These are phyloP conservation scores for Nicotiana benthamiana DNA, from an alignment of 257 asterid species.

Conservation along the genomic window DNA sequence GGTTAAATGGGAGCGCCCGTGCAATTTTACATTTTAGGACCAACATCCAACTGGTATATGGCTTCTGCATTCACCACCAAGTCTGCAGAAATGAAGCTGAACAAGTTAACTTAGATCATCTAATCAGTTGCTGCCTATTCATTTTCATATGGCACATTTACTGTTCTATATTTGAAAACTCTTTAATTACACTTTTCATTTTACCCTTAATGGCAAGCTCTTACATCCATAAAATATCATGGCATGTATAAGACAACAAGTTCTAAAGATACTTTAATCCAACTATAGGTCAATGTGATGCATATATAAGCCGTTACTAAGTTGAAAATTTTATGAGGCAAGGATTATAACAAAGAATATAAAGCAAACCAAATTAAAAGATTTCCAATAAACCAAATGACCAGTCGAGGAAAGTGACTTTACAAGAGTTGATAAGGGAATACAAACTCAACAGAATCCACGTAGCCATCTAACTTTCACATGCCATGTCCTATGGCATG, in stretches of 20 bases:
- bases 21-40: not conserved
- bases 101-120: not conserved
- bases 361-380: not conserved
- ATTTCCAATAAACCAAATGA: not conserved
- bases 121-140: not conserved
- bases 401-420: not conserved
- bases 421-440: not conserved
- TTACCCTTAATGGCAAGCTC: not conserved
- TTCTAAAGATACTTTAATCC: not conserved
- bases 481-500: slow-evolving; percentile 43
- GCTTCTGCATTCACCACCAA: not conserved
- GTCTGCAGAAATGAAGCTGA: not conserved
- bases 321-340: not conserved
- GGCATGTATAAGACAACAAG: not conserved
- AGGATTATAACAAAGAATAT: not conserved
- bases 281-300: not conserved
- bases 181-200: too few relatives aligned
- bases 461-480: slow-evolving; percentile 25
- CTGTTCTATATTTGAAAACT: too few relatives aligned
- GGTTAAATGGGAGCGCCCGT: too few relatives aligned
- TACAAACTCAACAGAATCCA: not conserved
- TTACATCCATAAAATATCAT: not conserved
- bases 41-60: too few relatives aligned
- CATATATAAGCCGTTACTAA: not conserved
- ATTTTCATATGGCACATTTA: too few relatives aligned